These are phyloP conservation scores for Fonsecaea pugnacius DNA, from an alignment of 2,329 filamentous ascomycete genomes.

Conservation along the genomic window DNA sequence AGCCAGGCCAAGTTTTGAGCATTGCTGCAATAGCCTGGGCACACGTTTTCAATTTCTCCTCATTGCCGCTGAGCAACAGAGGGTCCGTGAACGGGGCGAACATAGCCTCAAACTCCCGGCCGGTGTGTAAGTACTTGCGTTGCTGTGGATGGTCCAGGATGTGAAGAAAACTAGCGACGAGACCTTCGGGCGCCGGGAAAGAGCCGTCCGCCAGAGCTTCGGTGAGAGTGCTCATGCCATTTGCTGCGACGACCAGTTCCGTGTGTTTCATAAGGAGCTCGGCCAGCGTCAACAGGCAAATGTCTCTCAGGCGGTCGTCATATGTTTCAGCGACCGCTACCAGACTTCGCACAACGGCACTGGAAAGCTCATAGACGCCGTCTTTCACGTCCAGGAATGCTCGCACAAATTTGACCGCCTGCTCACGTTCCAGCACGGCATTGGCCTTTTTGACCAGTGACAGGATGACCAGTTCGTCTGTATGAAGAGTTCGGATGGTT, in stretches of 20 bases:
- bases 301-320: slow-evolving; percentile 83
- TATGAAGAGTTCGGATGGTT: slow-evolving; percentile 84
- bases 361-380: slow-evolving; percentile 83
- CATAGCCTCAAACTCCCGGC: slow-evolving; percentile 84
- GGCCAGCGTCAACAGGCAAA: slow-evolving; percentile 88
- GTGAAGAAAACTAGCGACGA: slow-evolving; percentile 85
- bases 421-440: slow-evolving; percentile 94
- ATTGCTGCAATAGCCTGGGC: slow-evolving; percentile 90
- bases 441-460: slow-evolving; percentile 95
- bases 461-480: slow-evolving; percentile 87
- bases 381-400: slow-evolving; percentile 95
- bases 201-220: slow-evolving; percentile 87
- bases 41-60: slow-evolving; percentile 77
- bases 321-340: slow-evolving; percentile 86
- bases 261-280: slow-evolving; percentile 90
- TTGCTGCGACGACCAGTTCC: slow-evolving; percentile 76
- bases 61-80: slow-evolving; percentile 58
- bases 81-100: slow-evolving; percentile 95
- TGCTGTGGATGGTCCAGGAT: slow-evolving; percentile 82
- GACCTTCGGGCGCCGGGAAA: slow-evolving; percentile 88
- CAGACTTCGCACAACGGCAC: slow-evolving; percentile 83
- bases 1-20: slow-evolving; percentile 89
- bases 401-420: slow-evolving; percentile 93
- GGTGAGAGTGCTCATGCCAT: slow-evolving; percentile 84
- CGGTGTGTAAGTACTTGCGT: slow-evolving; percentile 80